phyloP scores from a whole-genome alignment of 306 rosid genomes.

The Lathyrus tuberosus region DNA sequence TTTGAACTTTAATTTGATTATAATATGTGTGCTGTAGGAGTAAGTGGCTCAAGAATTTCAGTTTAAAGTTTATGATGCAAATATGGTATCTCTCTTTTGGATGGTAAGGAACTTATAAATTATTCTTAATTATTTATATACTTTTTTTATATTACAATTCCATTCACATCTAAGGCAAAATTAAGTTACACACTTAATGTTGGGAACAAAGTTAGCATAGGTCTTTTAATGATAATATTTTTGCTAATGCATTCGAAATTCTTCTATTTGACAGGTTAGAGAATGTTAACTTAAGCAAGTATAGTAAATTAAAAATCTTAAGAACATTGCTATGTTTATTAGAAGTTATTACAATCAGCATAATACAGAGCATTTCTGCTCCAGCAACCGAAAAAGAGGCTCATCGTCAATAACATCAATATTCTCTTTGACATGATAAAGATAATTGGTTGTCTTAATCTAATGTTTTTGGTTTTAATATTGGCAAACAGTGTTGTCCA shows the following conservation, averaged over 20 bases:
- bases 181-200: neutral
- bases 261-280: slow-evolving; percentile 61
- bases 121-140: too few relatives aligned
- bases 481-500: slow-evolving; percentile 65
- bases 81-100: slow-evolving; percentile 2
- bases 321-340: slow-evolving; percentile 75
- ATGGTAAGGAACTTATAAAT: too few relatives aligned
- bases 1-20: slow-evolving; percentile 16
- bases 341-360: slow-evolving; percentile 73
- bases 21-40: slow-evolving; percentile 48
- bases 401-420: too few relatives aligned
- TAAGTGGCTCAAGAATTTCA: slow-evolving; percentile 61
- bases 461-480: too few relatives aligned
- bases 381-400: too few relatives aligned
- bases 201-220: neutral
- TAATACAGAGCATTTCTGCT: slow-evolving; percentile 31
- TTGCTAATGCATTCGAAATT: slow-evolving; percentile 2
- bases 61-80: slow-evolving; percentile 56
- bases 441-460: too few relatives aligned
- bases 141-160: neutral
- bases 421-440: too few relatives aligned
- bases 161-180: neutral
- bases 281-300: slow-evolving; percentile 53
- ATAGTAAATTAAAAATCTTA: slow-evolving; percentile 72
- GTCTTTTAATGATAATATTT: neutral